Evolutionary conservation across 352 stramenopile genomes (phyloP), one percentile per base, ranked within the genome.

Genomic region (Phytophthora sojae): DNA sequence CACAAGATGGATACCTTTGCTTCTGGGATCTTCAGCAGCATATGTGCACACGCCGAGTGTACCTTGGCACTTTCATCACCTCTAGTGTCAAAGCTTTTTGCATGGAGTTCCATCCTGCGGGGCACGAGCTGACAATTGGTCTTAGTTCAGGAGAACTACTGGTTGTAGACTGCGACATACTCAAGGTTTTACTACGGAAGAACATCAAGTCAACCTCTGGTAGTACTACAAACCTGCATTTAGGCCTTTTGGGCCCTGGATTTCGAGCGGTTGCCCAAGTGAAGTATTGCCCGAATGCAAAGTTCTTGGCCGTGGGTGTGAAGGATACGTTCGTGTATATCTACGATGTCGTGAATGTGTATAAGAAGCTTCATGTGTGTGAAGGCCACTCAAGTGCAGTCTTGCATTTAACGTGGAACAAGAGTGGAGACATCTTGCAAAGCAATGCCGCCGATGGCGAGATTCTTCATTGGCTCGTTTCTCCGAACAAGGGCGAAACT

Each of bases 331-430:
- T 82, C 45, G 75, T 92, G 51, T 89, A 91, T 59, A 73, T 93
- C 12, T 89, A 80, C 45, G 79, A 89, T 30, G 63, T 83, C 12
- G 17, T 30, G 2, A 80, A 82, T 7, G 65, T 64, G 9, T 92
- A 91, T 75, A 90, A 86, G 65, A 83, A 81, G 25, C 45, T 92
- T 8, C 75, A 86, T 61, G 75, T 90, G 12, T 92, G 83, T 42
- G 84, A 92, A 71, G 86, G 92, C 17, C 90, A 97, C 75, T 90
- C 95, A 47, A 92, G 89, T 32, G 81, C 77, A 49, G 77, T 97
- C 44, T 81, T 78, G 1, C 85, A 96, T 66, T 76, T 98, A 39
- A 96, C 97, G 37, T 98, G 96, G 80, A 97, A 81, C 47, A 73
- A 42, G 8, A 89, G 97, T 12, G 79, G 82, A 4, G 83, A 88